Evolutionary conservation across 441 rosid genomes (phyloP).

Genomic region (Erysimum cheiri): DNA sequence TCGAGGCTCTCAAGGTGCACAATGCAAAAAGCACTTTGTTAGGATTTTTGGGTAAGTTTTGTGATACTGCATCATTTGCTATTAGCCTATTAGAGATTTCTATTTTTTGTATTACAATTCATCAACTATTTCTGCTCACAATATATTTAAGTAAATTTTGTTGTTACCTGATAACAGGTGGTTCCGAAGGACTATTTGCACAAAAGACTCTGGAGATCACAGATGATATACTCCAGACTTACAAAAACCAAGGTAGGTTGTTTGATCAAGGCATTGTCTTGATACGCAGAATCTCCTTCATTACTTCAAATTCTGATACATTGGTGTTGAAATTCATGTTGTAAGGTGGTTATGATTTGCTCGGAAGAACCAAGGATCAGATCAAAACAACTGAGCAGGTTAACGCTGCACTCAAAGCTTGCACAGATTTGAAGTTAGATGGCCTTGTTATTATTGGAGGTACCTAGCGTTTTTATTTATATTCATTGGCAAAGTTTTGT

Average conservation of each 20-base stretch:
- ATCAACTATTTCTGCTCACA: conserved; percentile 2
- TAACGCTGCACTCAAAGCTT: conserved; percentile 80
- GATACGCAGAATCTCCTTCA: conserved; percentile 16
- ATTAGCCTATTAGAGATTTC: background rate
- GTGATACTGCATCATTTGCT: conserved; percentile 2
- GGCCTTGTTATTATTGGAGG: conserved; percentile 99
- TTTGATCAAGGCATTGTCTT: conserved; percentile 22
- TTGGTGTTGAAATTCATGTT: conserved; percentile 31
- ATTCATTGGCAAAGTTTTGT: background rate
- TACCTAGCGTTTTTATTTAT: conserved; percentile 40
- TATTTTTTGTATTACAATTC: background rate
- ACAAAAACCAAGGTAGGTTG: conserved; percentile 90
- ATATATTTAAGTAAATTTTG: background rate
- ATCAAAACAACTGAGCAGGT: conserved; percentile 96
- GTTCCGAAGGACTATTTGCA: conserved; percentile 97
- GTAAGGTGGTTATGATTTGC: conserved; percentile 96
- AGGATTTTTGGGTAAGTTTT: conserved; percentile 79
- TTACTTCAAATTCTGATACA: conserved; percentile 29
- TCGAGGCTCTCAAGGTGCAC: conserved; percentile 79
- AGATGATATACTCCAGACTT: conserved; percentile 75
- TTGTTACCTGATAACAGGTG: conserved; percentile 61
- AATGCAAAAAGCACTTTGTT: conserved; percentile 71
- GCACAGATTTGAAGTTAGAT: conserved; percentile 90
- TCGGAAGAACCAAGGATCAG: conserved; percentile 98
- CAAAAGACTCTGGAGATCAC: conserved; percentile 89